phyloP scores from a whole-genome alignment of 2,329 filamentous ascomycete genomes.

The Corinectria fuckeliana region DNA sequence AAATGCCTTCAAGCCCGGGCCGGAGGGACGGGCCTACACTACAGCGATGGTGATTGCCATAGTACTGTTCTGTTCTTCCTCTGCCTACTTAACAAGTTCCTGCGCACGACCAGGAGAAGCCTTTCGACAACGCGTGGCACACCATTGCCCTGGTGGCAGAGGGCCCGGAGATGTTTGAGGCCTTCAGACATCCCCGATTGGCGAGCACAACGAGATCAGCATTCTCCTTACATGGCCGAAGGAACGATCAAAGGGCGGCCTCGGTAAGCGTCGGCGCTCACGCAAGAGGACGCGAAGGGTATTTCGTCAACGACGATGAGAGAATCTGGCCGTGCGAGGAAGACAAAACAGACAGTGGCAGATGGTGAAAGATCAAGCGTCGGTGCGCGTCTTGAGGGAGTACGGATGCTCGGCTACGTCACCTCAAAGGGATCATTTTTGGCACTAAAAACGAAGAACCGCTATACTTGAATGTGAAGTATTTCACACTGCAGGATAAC shows the following conservation, averaged over 20 bases:
- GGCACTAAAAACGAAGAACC: slow-evolving; percentile 22
- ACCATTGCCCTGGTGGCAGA: slow-evolving; percentile 20
- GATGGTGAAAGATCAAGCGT: slow-evolving; percentile 25
- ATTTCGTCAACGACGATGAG: slow-evolving; percentile 23
- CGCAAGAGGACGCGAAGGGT: slow-evolving; percentile 23
- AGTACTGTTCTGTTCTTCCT: slow-evolving; percentile 24
- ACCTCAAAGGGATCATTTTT: slow-evolving; percentile 22
- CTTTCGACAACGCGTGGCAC: slow-evolving; percentile 20
- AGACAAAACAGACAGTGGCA: slow-evolving; percentile 23
- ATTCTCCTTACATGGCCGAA: slow-evolving; percentile 16
- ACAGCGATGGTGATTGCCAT: slow-evolving; percentile 27
- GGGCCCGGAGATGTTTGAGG: slow-evolving; percentile 11
- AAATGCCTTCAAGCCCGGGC: slow-evolving; percentile 27
- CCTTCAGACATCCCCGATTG: slow-evolving; percentile 16
- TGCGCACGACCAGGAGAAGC: slow-evolving; percentile 22
- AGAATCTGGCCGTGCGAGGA: slow-evolving; percentile 20
- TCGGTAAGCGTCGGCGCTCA: slow-evolving; percentile 24
- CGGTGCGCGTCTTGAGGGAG: slow-evolving; percentile 21
- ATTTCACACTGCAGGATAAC: slow-evolving; percentile 21
- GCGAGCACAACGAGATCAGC: slow-evolving; percentile 18
- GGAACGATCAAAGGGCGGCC: slow-evolving; percentile 13
- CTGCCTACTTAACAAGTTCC: slow-evolving; percentile 19
- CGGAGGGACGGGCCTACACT: slow-evolving; percentile 26
- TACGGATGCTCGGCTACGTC: slow-evolving; percentile 22
- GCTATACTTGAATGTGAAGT: slow-evolving; percentile 20